These are phyloP conservation scores for Aspergillus panamensis DNA, from an alignment of 495 filamentous ascomycete species.

Conservation along the genomic window DNA sequence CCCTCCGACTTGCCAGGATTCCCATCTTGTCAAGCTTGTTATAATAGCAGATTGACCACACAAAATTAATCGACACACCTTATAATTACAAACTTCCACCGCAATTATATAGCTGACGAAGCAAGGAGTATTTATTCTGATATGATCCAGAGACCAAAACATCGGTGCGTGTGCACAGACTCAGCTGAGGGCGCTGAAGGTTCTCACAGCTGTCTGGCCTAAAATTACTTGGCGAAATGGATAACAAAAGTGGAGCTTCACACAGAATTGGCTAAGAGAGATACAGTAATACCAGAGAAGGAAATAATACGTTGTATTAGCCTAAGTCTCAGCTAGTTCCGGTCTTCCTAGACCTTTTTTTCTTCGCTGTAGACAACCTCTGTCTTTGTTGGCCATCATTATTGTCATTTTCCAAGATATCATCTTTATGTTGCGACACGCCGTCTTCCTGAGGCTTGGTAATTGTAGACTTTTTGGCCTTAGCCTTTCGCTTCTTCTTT, in stretches of 20 bases:
- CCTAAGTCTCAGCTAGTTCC: neutral
- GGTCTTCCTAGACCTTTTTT: neutral
- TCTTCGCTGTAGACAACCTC: neutral
- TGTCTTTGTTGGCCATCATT: conserved; percentile 1
- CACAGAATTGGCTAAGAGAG: neutral
- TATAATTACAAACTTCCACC: neutral
- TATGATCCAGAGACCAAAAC: too few species aligned
- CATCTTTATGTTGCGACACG: neutral
- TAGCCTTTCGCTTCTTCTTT: conserved; percentile 79
- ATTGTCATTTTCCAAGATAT: neutral
- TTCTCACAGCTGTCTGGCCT: too few species aligned
- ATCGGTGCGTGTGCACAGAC: too few species aligned
- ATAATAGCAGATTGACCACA: too few species aligned
- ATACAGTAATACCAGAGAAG: neutral
- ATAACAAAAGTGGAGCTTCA: neutral
- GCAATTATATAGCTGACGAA: too few species aligned
- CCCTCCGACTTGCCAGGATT: too few species aligned
- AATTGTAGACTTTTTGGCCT: conserved; percentile 28
- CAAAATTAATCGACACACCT: neutral
- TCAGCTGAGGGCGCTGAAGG: too few species aligned
- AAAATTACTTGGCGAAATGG: too few species aligned
- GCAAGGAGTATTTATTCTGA: too few species aligned
- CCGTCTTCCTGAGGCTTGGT: neutral
- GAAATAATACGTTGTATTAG: neutral
- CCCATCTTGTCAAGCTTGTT: too few species aligned